Conservation (phyloP, 177 flowering plant genomes). For the Telopea speciosissima region DNA sequence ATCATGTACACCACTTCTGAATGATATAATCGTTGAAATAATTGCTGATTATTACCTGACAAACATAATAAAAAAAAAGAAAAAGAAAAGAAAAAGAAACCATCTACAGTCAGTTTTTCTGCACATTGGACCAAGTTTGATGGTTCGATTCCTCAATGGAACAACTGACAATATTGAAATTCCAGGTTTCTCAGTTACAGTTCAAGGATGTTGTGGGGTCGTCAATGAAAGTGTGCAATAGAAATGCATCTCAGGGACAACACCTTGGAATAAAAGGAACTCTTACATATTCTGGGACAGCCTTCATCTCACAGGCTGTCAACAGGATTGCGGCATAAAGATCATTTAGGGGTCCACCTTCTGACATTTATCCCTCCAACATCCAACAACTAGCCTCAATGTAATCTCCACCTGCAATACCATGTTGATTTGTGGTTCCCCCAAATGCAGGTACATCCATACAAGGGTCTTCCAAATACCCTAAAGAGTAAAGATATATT, state of each 20-base stretch:
- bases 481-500: neutral
- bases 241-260: constrained; percentile 6
- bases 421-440: neutral
- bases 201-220: constrained; percentile 11
- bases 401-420: neutral
- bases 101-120: too few relatives aligned
- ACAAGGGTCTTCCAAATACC: neutral
- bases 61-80: too few relatives aligned
- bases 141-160: neutral
- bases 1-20: neutral
- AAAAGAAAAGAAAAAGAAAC: too few relatives aligned
- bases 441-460: neutral
- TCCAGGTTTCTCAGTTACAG: constrained; percentile 12
- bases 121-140: neutral
- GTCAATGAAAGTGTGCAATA: neutral
- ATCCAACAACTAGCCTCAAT: constrained; percentile 13
- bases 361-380: constrained; percentile 8
- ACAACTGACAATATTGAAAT: neutral
- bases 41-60: neutral
- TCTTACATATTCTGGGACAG: constrained; percentile 13
- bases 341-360: constrained; percentile 7
- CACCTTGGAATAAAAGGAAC: constrained; percentile 10
- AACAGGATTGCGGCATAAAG: constrained; percentile 7
- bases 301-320: constrained; percentile 12
- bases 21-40: neutral